Conservation (phyloP, 2,329 filamentous ascomycete species). For the Fusarium keratoplasticum region DNA sequence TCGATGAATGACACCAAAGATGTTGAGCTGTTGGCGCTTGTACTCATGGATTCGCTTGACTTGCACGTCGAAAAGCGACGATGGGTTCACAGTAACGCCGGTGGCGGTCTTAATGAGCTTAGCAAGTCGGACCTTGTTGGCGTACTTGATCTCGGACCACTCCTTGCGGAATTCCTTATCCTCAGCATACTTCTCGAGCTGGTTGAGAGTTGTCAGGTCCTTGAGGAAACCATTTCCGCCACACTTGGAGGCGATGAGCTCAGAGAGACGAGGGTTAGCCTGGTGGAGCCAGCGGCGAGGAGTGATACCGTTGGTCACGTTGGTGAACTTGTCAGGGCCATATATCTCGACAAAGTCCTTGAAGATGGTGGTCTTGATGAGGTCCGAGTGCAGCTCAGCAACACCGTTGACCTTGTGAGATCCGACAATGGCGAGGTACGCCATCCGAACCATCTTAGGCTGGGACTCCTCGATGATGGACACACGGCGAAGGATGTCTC, state of each 20-base stretch:
- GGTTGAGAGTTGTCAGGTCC: conserved; percentile 87
- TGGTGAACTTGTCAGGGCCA: conserved; percentile 96
- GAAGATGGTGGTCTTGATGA: conserved; percentile 99
- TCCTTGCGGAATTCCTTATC: conserved; percentile 93
- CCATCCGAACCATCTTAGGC: conserved; percentile 99
- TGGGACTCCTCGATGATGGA: conserved; percentile 98
- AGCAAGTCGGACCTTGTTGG: conserved; percentile 93
- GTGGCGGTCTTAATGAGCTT: conserved; percentile 89
- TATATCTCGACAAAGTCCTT: conserved; percentile 98
- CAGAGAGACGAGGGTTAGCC: conserved; percentile 91
- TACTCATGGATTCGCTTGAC: conserved; percentile 99
- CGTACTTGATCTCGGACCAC: conserved; percentile 96
- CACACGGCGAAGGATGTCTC: conserved; percentile 86
- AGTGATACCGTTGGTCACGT: conserved; percentile 98
- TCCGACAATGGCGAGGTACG: conserved; percentile 91
- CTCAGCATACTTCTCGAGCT: conserved; percentile 84
- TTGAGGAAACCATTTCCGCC: conserved; percentile 88
- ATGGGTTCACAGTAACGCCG: conserved; percentile 85
- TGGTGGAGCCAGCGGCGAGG: conserved; percentile 97
- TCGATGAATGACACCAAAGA: conserved; percentile 96
- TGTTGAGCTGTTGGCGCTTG: conserved; percentile 98
- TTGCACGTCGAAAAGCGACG: conserved; percentile 93
- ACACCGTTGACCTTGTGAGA: conserved; percentile 99
- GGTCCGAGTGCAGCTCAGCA: conserved; percentile 94
- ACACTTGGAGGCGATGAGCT: conserved; percentile 90